These are phyloP conservation scores for Trichoderma semiorbis DNA, from an alignment of 2,329 filamentous ascomycete genomes.

Conservation along the genomic window DNA sequence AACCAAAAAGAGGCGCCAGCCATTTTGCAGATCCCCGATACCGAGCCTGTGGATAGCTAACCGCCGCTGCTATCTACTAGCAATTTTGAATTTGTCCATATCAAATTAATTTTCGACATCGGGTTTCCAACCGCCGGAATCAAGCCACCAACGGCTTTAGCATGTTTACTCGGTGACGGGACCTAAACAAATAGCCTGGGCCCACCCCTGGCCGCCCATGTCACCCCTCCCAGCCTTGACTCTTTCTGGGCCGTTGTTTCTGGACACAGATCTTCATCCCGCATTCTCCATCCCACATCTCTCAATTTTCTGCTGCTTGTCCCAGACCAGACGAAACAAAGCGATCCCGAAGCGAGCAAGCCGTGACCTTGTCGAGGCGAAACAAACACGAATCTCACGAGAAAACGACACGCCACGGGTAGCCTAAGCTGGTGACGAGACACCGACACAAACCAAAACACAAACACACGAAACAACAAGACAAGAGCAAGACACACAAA, in stretches of 20 bases:
- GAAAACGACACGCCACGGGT: background rate
- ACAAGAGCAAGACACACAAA: background rate
- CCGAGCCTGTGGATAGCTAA: background rate
- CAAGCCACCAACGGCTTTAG: background rate
- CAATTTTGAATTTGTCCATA: background rate
- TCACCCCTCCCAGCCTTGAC: constrained; percentile 16
- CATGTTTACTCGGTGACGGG: constrained; percentile 9
- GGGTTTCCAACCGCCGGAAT: background rate
- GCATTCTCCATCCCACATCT: constrained; percentile 2
- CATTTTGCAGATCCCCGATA: background rate
- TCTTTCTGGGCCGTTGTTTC: constrained; percentile 12
- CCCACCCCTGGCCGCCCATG: constrained; percentile 1
- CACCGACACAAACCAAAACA: background rate
- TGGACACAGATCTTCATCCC: constrained; percentile 11
- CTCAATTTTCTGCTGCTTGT: background rate
- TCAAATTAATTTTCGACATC: background rate
- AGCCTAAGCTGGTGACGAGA: background rate
- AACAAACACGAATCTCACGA: background rate
- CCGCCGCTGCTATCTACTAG: background rate
- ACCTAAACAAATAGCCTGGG: constrained; percentile 16
- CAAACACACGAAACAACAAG: background rate
- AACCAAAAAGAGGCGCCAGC: background rate
- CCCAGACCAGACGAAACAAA: background rate
- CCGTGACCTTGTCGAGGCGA: background rate
- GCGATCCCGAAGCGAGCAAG: background rate